Percentiles rank a stretch among this genome's conserved stretches.
phyloP scores from a whole-genome alignment of 345 rosid genomes.

The Acer campestre region DNA sequence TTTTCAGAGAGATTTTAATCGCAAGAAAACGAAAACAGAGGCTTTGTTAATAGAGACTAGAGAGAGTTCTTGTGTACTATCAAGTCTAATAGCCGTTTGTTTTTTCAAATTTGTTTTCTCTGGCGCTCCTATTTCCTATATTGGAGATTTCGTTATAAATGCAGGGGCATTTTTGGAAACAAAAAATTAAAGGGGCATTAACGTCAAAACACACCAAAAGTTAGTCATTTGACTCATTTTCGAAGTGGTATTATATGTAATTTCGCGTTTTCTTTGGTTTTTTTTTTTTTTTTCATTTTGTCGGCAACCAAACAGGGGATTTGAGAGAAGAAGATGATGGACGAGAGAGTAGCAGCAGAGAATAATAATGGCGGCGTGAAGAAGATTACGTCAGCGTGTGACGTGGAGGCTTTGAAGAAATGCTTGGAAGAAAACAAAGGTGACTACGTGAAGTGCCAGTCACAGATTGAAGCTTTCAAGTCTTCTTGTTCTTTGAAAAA shows the following conservation, averaged over 20 bases:
- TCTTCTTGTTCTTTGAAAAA: constrained; percentile 69
- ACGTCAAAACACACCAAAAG: background rate
- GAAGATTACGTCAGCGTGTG: constrained; percentile 66
- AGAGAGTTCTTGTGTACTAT: too few species aligned
- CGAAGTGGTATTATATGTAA: background rate
- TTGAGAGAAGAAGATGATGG: constrained; percentile 23
- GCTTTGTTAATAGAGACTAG: too few species aligned
- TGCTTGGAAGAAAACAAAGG: constrained; percentile 88
- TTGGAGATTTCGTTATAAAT: background rate
- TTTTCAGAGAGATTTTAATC: background rate
- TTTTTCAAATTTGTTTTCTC: constrained; percentile 11
- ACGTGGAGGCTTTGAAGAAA: constrained; percentile 84
- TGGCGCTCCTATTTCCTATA: constrained; percentile 23
- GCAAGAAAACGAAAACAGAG: background rate
- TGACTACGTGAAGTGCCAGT: constrained; percentile 63
- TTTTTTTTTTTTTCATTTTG: background rate
- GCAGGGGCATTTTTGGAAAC: background rate
- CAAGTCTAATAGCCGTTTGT: constrained; percentile 25
- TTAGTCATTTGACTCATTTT: too few species aligned
- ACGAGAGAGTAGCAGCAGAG: constrained; percentile 26
- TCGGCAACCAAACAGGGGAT: constrained; percentile 6
- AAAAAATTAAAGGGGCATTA: background rate
- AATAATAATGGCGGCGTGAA: constrained; percentile 27
- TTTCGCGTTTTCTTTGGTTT: too few species aligned
- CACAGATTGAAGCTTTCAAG: constrained; percentile 79